phyloP scores from a whole-genome alignment of 805 yeast genomes.

The Saccharomycopsis sp. region DNA sequence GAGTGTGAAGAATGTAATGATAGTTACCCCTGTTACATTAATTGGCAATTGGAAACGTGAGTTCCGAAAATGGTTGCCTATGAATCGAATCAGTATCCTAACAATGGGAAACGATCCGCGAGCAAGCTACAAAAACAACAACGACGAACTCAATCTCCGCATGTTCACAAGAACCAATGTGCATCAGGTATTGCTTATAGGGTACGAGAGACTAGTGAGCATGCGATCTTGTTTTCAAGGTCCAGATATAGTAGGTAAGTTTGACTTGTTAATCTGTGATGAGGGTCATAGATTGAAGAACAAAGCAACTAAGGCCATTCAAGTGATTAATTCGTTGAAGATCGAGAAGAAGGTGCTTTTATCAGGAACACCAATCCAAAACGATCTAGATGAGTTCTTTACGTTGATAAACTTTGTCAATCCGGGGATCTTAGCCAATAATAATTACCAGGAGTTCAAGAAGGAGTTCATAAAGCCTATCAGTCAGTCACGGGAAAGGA shows the following conservation, averaged over 20 bases:
- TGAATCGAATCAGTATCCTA: conserved; percentile 57
- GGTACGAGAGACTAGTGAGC: conserved; percentile 73
- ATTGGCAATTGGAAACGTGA: conserved; percentile 84
- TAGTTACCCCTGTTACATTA: conserved; percentile 89
- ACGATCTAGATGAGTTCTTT: conserved; percentile 78
- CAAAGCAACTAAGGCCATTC: conserved; percentile 62
- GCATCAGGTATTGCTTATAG: conserved; percentile 76
- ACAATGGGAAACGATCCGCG: conserved; percentile 45
- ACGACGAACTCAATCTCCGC: conserved; percentile 50
- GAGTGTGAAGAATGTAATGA: conserved; percentile 51
- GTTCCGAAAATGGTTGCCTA: conserved; percentile 81
- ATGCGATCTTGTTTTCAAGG: conserved; percentile 32
- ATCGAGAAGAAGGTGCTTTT: conserved; percentile 55
- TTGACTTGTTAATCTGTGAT: conserved; percentile 81
- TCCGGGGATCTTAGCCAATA: conserved; percentile 61
- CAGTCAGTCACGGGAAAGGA: conserved; percentile 55
- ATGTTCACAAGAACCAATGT: conserved; percentile 63
- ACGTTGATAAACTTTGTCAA: conserved; percentile 76
- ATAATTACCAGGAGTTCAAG: conserved; percentile 52
- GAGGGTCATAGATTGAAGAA: conserved; percentile 92
- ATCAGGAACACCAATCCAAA: conserved; percentile 92
- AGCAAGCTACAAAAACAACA: conserved; percentile 19
- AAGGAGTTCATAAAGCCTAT: conserved; percentile 66
- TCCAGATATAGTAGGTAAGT: conserved; percentile 12
- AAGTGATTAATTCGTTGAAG: conserved; percentile 49